Conservation (phyloP, 1,139 yeast genomes). For the Spathaspora sp. region DNA sequence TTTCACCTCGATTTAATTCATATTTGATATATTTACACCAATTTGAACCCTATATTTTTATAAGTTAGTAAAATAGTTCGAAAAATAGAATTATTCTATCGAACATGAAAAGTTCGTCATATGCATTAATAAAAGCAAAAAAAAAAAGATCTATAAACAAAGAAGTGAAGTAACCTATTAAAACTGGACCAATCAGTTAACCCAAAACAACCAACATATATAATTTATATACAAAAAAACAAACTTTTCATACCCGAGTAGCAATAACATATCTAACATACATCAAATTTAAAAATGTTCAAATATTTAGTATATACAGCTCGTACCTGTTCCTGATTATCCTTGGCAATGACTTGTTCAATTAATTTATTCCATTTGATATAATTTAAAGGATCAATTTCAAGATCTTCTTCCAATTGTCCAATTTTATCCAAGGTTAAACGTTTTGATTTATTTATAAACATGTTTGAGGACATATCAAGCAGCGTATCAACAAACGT, state of each 20-base stretch:
- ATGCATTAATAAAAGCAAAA: neutral
- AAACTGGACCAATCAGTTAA: neutral
- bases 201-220: neutral
- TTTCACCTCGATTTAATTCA: conserved; percentile 70
- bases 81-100: neutral
- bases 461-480: conserved; percentile 17
- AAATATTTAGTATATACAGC: conserved; percentile 62
- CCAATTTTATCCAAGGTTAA: conserved; percentile 51
- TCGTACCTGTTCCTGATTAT: conserved; percentile 63
- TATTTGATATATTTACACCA: conserved; percentile 76
- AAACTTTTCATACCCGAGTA: conserved; percentile 3
- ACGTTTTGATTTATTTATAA: conserved; percentile 31
- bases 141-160: conserved; percentile 4
- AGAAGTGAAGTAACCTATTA: neutral
- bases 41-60: conserved; percentile 44
- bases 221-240: neutral
- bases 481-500: neutral
- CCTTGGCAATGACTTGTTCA: conserved; percentile 53
- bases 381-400: conserved; percentile 57
- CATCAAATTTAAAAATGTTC: conserved; percentile 59
- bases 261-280: conserved; percentile 16
- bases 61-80: conserved; percentile 11
- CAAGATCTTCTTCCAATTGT: conserved; percentile 59
- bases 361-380: conserved; percentile 58
- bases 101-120: neutral